These are phyloP conservation scores for Hygrophila difformis DNA, from an alignment of 257 asterid genomes.

Conservation along the genomic window DNA sequence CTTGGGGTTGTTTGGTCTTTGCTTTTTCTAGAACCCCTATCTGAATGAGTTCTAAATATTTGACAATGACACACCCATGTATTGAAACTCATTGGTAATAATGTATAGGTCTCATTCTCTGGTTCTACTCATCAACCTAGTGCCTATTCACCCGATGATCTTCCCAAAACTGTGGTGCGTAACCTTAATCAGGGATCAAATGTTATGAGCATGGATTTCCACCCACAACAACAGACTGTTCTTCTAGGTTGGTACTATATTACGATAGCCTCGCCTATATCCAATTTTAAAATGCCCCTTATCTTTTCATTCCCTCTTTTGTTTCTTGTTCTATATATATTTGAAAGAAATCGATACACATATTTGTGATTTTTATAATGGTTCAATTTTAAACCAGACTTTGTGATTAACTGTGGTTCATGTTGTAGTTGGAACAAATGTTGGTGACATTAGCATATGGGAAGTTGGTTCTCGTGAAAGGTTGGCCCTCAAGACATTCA, in stretches of 20 bases:
- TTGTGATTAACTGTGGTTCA: not conserved
- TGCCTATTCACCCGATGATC: constrained; percentile 81
- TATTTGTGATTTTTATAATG: constrained; percentile 6
- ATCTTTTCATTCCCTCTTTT: constrained; percentile 6
- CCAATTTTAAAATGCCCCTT: not conserved
- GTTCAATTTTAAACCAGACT: constrained; percentile 2
- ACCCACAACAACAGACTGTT: constrained; percentile 90
- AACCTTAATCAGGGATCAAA: constrained; percentile 91
- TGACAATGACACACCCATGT: constrained; percentile 8
- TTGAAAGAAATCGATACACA: not conserved
- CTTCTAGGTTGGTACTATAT: constrained; percentile 58
- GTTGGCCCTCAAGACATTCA: constrained; percentile 73
- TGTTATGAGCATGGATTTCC: constrained; percentile 98
- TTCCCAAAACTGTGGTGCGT: constrained; percentile 79
- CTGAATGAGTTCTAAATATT: no score
- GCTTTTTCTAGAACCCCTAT: no score
- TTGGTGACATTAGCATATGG: constrained; percentile 98
- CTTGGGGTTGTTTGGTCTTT: no score
- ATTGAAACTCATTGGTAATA: constrained; percentile 12
- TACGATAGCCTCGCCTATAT: not conserved
- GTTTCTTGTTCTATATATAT: not conserved
- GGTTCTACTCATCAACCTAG: constrained; percentile 71
- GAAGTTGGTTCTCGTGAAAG: constrained; percentile 93
- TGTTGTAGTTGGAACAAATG: constrained; percentile 87
- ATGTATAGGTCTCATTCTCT: constrained; percentile 70